These are phyloP conservation scores for Alloascoidea africana DNA, from an alignment of 805 yeast species.

Conservation along the genomic window DNA sequence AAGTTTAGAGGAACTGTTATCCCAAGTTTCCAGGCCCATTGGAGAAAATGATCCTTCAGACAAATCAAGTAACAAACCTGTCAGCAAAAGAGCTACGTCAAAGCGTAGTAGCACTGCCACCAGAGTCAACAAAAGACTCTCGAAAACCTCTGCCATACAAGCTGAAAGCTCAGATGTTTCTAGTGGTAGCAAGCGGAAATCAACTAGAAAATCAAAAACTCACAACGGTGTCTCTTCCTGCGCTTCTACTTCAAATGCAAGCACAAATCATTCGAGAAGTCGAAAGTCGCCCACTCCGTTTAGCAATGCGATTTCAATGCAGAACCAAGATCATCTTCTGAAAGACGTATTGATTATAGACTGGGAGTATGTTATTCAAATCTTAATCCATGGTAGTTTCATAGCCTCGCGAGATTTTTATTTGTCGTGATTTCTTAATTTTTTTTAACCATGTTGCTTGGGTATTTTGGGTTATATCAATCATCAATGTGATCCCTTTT, in stretches of 20 bases:
- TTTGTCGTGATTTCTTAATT: not conserved
- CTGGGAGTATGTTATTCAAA: constrained; percentile 2
- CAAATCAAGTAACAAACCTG: not conserved
- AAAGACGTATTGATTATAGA: constrained; percentile 1
- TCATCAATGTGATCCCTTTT: too few relatives aligned
- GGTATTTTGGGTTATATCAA: too few relatives aligned
- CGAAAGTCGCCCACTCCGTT: not conserved
- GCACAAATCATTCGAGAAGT: not conserved
- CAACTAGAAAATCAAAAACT: not conserved
- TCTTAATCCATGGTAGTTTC: not conserved
- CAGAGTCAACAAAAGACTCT: too few relatives aligned
- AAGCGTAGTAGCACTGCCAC: too few relatives aligned
- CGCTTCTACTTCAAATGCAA: too few relatives aligned
- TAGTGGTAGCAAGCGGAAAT: too few relatives aligned
- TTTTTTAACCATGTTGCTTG: too few relatives aligned
- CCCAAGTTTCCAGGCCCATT: not conserved
- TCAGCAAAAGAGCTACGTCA: not conserved
- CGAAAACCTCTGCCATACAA: too few relatives aligned
- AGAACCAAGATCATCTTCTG: not conserved
- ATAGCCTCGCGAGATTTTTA: not conserved
- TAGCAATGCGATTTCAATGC: not conserved
- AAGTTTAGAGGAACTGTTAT: not conserved
- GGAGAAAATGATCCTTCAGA: not conserved
- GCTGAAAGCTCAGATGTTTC: too few relatives aligned
- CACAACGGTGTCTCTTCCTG: too few relatives aligned